These are phyloP conservation scores for Hibiscus trionum DNA, from an alignment of 345 rosid species.

Conservation along the genomic window DNA sequence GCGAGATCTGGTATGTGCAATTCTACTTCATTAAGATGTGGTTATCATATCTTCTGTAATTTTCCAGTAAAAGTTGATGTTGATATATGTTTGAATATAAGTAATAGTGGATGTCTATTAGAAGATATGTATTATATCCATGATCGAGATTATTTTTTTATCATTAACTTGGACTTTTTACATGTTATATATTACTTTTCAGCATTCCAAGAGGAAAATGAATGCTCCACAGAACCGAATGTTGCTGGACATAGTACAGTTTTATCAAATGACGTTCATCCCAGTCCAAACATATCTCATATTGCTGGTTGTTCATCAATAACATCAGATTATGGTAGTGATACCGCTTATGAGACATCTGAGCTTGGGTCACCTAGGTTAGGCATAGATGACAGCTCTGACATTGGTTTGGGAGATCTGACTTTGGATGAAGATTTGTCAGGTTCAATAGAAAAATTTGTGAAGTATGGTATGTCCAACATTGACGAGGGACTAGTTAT, in stretches of 20 bases:
- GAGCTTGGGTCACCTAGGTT: conserved; percentile 78
- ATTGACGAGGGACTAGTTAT: conserved; percentile 92
- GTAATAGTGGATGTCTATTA: not conserved
- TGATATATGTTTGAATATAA: not conserved
- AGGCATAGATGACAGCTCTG: conserved; percentile 59
- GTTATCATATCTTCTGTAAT: not conserved
- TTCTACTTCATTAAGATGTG: conserved; percentile 14
- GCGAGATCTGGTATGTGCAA: conserved; percentile 85
- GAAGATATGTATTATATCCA: not conserved
- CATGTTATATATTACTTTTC: conserved; percentile 21
- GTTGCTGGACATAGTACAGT: conserved; percentile 33
- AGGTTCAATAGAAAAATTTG: conserved; percentile 78
- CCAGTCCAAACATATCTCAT: conserved; percentile 42
- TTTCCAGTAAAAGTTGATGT: not conserved
- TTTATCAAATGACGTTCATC: conserved; percentile 37
- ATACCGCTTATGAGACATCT: conserved; percentile 86
- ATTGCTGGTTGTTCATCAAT: conserved; percentile 61
- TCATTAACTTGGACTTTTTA: conserved; percentile 6
- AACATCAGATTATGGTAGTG: conserved; percentile 90
- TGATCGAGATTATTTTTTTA: not conserved
- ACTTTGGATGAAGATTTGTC: conserved; percentile 67
- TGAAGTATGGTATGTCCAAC: conserved; percentile 79
- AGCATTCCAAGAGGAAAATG: conserved; percentile 86
- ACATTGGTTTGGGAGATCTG: conserved; percentile 59
- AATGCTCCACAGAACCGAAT: conserved; percentile 39